Evolutionary conservation across 768 basidiomycete species (phyloP), one percentile per base, ranked within the genome.

Genomic region (Mycena floridula): DNA sequence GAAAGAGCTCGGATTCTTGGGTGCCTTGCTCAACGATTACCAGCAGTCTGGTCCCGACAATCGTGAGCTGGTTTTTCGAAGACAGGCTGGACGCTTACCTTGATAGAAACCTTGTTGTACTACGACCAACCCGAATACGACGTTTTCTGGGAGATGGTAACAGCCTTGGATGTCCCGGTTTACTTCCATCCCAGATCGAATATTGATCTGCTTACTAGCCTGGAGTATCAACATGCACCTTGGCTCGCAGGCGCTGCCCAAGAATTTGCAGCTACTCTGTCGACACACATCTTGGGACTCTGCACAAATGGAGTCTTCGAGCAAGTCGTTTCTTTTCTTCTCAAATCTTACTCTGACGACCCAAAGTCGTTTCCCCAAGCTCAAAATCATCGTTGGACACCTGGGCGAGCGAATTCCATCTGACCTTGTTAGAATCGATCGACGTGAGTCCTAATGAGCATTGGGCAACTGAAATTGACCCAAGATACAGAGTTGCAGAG

Each of bases 11-110:
- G 71, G 71, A 15, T 65, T 70, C 24, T 47, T 70, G 15, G 70
- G 69, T 7, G 69, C 63, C 9, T 45, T 73, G 45, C 22, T 71
- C 15, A 73, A 73, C 40, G 69, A 73, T 45, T 73, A 65, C 52
- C 70, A 72, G 38, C 65, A 71, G n/a, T n/a, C n/a, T n/a, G n/a
- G n/a, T n/a, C n/a, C n/a, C n/a, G n/a, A n/a, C n/a, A n/a, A n/a
- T n/a, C 47, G 65, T 68, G 3, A 69, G 69, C n/a, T n/a, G n/a
- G n/a, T n/a, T n/a, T n/a, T n/a, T n/a, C n/a, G n/a, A n/a, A n/a
- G n/a, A n/a, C n/a, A n/a, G n/a, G n/a, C n/a, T n/a, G n/a, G n/a
- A n/a, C n/a, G n/a, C n/a, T n/a, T n/a, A n/a, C n/a, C n/a, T n/a
- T n/a, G n/a, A n/a, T n/a, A n/a, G n/a, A n/a, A n/a, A n/a, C n/a